These are phyloP conservation scores for Ceratobasidium sp. DNA, from an alignment of 1,284 basidiomycete species.

Conservation along the genomic window DNA sequence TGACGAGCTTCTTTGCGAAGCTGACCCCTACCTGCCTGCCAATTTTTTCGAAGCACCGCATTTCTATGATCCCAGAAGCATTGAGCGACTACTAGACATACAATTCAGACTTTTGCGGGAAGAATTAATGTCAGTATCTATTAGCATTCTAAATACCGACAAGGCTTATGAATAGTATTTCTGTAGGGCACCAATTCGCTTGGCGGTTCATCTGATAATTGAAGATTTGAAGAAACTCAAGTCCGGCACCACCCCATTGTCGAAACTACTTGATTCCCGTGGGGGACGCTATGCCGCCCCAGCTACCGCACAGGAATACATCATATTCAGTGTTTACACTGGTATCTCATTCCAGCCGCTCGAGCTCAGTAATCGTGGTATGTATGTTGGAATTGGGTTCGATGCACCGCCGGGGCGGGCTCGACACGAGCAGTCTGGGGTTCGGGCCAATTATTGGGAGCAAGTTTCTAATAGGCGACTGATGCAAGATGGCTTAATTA, in stretches of 20 bases:
- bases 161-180: not conserved
- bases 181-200: conserved; percentile 59
- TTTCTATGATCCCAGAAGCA: conserved; percentile 59
- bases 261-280: conserved; percentile 41
- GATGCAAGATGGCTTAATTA: conserved; percentile 62
- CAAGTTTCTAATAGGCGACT: conserved; percentile 59
- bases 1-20: conserved; percentile 59
- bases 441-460: conserved; percentile 60
- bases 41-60: conserved; percentile 66
- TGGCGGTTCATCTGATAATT: conserved; percentile 56
- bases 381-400: conserved; percentile 56
- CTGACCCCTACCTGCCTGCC: conserved; percentile 62
- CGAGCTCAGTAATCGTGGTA: conserved; percentile 55
- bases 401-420: conserved; percentile 59
- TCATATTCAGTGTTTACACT: conserved; percentile 65
- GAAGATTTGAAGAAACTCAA: conserved; percentile 52
- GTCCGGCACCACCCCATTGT: conserved; percentile 42
- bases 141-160: conserved; percentile 48
- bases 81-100: conserved; percentile 67
- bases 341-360: conserved; percentile 54
- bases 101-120: conserved; percentile 73
- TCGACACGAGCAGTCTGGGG: conserved; percentile 18
- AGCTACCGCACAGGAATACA: conserved; percentile 52
- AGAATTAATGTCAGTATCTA: conserved; percentile 65
- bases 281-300: conserved; percentile 48